These are phyloP conservation scores for Linnemannia zychae DNA, from an alignment of 192 early-diverging fungal genomes.

Conservation along the genomic window DNA sequence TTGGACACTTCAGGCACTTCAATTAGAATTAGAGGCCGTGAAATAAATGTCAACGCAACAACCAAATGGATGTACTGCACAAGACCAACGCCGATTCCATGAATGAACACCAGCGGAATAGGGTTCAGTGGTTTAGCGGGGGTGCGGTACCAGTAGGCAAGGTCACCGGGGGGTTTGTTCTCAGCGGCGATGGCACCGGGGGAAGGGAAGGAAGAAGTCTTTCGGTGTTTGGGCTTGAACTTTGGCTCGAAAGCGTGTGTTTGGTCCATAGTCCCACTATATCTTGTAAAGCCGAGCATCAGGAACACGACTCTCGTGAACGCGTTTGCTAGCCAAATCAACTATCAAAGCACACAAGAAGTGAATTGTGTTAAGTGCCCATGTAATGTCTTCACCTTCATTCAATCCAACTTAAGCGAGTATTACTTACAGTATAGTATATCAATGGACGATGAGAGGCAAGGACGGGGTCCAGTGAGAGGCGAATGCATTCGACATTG, in stretches of 20 bases:
- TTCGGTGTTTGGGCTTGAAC: neutral
- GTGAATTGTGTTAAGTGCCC: neutral
- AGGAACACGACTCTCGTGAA: slow-evolving; percentile 12
- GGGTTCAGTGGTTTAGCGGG: slow-evolving; percentile 28
- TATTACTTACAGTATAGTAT: slow-evolving; percentile 58
- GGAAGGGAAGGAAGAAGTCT: neutral
- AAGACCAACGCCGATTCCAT: slow-evolving; percentile 75
- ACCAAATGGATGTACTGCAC: slow-evolving; percentile 66
- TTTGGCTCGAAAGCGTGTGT: neutral
- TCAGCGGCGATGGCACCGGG: neutral
- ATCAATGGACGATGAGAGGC: slow-evolving; percentile 67
- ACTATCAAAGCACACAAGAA: neutral
- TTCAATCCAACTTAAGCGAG: neutral
- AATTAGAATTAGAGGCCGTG: slow-evolving; percentile 60
- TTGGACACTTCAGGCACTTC: slow-evolving; percentile 76
- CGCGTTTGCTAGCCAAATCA: slow-evolving; percentile 21
- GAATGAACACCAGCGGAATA: slow-evolving; percentile 73
- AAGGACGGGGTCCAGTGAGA: slow-evolving; percentile 67
- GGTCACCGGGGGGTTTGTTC: slow-evolving; percentile 8
- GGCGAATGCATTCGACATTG: slow-evolving; percentile 63
- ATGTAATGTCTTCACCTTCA: neutral
- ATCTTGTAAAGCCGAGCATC: slow-evolving; percentile 24
- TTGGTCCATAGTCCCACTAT: slow-evolving; percentile 1
- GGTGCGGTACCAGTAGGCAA: slow-evolving; percentile 62
- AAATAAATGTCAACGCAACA: slow-evolving; percentile 46